Evolutionary conservation across 2,329 filamentous ascomycete genomes (phyloP).

Genomic region (Fusarium napiforme): DNA sequence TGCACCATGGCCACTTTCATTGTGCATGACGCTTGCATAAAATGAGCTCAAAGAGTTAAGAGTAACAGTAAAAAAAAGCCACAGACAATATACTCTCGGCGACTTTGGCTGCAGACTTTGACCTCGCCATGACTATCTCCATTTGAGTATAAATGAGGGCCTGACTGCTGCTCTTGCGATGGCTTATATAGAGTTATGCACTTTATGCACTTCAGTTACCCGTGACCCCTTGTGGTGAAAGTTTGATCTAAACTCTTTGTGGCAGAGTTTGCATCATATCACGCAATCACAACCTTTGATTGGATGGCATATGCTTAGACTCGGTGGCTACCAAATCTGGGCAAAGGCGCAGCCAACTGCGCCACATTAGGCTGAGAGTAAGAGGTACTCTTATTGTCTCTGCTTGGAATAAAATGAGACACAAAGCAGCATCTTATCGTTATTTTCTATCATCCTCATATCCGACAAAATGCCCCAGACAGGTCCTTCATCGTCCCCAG

Average conservation of each 20-base stretch:
- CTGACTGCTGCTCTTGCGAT: background rate
- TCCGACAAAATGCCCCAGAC: conserved; percentile 14
- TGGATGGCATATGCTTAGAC: background rate
- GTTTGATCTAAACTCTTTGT: background rate
- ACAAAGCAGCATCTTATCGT: background rate
- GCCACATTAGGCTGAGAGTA: background rate
- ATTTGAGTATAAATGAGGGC: background rate
- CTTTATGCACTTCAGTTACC: background rate
- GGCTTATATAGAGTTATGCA: background rate
- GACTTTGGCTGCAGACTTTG: background rate
- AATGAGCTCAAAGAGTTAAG: background rate
- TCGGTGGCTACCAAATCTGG: background rate
- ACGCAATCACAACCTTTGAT: fast-evolving
- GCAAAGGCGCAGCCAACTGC: background rate
- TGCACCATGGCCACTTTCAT: no score
- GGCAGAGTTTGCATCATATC: background rate
- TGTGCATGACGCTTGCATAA: fast-evolving
- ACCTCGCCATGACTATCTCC: background rate
- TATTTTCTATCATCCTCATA: background rate
- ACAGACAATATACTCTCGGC: background rate
- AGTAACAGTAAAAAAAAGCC: no score
- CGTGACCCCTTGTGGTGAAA: background rate
- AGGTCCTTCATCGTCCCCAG: background rate
- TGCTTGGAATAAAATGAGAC: background rate
- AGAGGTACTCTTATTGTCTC: background rate